Conservation (phyloP, 2,329 filamentous ascomycete genomes). For the Colletotrichum plurivorum region DNA sequence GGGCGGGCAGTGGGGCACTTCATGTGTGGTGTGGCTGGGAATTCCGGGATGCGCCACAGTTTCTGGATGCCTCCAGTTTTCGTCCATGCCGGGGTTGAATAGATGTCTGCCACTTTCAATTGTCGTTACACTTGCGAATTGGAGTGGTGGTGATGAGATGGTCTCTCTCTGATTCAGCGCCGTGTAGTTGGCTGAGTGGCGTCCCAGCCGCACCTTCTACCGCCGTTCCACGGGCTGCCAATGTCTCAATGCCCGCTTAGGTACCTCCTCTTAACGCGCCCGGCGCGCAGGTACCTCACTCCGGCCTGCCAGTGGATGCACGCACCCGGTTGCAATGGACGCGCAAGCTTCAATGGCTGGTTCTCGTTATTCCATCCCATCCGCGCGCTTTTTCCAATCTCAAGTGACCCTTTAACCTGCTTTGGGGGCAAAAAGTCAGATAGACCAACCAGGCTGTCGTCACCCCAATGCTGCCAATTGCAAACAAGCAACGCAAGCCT, state of each 20-base stretch:
- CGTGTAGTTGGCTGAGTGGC: not conserved
- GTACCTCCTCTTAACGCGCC: no score
- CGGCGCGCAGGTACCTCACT: not conserved
- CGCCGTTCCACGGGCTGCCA: no score
- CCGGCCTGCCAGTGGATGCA: not conserved
- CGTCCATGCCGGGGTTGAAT: no score
- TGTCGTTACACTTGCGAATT: no score
- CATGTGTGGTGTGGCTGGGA: not conserved
- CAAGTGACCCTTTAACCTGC: not conserved
- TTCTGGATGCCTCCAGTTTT: not conserved
- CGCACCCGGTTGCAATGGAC: conserved; percentile 18
- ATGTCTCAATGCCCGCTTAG: no score
- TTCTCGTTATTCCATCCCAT: conserved; percentile 12
- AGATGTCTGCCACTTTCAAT: no score
- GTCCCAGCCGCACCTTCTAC: not conserved
- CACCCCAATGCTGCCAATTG: conserved; percentile 1
- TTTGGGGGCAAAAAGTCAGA: not conserved
- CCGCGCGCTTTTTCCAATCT: not conserved
- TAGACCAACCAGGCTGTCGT: conserved; percentile 20
- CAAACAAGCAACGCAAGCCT: no score
- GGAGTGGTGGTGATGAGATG: no score
- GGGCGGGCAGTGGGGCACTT: no score
- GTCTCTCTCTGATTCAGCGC: not conserved
- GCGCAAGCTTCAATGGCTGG: conserved; percentile 32
- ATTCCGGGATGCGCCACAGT: not conserved